phyloP scores from a whole-genome alignment of 139 green algal genomes.

The Eudorina sp. region DNA sequence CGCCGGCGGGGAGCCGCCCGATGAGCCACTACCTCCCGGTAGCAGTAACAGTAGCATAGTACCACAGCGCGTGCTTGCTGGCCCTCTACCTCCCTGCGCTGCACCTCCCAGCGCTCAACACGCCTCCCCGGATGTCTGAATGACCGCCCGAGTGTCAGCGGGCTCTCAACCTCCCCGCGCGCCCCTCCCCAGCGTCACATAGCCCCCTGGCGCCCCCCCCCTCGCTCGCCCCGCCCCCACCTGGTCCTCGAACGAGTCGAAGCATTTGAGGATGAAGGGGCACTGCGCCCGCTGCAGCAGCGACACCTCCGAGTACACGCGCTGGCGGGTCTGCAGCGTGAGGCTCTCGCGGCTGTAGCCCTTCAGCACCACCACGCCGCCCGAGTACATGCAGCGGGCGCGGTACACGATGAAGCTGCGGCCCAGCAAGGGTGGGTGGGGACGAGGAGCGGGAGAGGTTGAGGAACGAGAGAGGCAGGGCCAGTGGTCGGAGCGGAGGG shows the following conservation, averaged over 20 bases:
- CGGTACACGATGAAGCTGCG: slow-evolving; percentile 64
- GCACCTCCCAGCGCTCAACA: no score
- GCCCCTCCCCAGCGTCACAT: no score
- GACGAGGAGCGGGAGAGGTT: neutral
- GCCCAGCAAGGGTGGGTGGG: neutral
- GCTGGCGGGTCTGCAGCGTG: slow-evolving; percentile 57
- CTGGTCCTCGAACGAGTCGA: slow-evolving; percentile 70
- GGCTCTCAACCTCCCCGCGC: no score
- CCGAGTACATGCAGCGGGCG: slow-evolving; percentile 56
- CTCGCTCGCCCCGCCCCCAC: neutral
- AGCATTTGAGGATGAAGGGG: slow-evolving; percentile 74
- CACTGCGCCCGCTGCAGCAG: slow-evolving; percentile 58
- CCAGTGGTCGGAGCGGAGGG: neutral
- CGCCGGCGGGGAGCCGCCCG: no score
- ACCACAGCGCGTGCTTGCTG: no score
- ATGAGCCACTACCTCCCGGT: no score
- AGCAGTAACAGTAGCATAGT: no score
- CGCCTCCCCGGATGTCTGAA: no score
- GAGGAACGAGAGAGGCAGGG: neutral
- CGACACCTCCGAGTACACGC: slow-evolving; percentile 54
- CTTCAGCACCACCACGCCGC: slow-evolving; percentile 65
- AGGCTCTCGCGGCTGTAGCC: slow-evolving; percentile 61
- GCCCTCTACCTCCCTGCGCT: no score
- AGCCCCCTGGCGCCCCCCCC: neutral
- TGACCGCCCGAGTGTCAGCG: no score